phyloP scores from a whole-genome alignment of 495 filamentous ascomycete species.

The Lepraria neglecta region DNA sequence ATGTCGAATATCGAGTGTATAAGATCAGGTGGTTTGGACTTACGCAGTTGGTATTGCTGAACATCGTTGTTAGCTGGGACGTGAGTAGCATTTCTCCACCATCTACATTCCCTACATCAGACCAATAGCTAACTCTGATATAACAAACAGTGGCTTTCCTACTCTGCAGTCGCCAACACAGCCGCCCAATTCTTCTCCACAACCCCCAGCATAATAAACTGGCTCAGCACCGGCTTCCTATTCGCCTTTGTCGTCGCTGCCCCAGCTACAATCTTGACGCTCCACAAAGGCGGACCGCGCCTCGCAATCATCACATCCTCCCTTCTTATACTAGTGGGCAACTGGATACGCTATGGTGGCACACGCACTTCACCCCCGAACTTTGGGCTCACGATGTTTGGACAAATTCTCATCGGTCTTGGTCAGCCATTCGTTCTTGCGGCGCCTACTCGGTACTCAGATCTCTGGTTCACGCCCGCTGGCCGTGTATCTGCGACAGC shows the following conservation, averaged over 20 bases:
- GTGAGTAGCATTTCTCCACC: slow-evolving; percentile 48
- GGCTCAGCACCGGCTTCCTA: slow-evolving; percentile 80
- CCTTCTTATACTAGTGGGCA: slow-evolving; percentile 67
- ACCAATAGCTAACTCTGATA: neutral
- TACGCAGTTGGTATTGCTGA: slow-evolving; percentile 65
- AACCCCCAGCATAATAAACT: slow-evolving; percentile 75
- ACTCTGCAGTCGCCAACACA: slow-evolving; percentile 73
- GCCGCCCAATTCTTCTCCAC: slow-evolving; percentile 71
- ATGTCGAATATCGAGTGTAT: slow-evolving; percentile 63
- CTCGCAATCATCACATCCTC: slow-evolving; percentile 67
- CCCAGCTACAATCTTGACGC: slow-evolving; percentile 67
- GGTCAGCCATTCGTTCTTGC: slow-evolving; percentile 89
- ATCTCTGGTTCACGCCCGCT: slow-evolving; percentile 84
- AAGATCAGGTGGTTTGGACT: slow-evolving; percentile 87
- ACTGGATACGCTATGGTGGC: slow-evolving; percentile 89
- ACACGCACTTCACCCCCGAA: slow-evolving; percentile 48
- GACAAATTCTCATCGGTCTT: slow-evolving; percentile 86
- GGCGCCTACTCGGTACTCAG: slow-evolving; percentile 84
- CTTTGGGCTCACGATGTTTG: slow-evolving; percentile 81
- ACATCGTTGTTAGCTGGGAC: slow-evolving; percentile 92
- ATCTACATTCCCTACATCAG: neutral
- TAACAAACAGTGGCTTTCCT: slow-evolving; percentile 77
- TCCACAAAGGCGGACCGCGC: slow-evolving; percentile 76
- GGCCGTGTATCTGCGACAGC: slow-evolving; percentile 87
- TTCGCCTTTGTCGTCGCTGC: slow-evolving; percentile 73